Percentiles rank a stretch among this genome's conserved stretches.
Evolutionary conservation across 179 eudicot species (phyloP).

Genomic region (Spergularia azorica): DNA sequence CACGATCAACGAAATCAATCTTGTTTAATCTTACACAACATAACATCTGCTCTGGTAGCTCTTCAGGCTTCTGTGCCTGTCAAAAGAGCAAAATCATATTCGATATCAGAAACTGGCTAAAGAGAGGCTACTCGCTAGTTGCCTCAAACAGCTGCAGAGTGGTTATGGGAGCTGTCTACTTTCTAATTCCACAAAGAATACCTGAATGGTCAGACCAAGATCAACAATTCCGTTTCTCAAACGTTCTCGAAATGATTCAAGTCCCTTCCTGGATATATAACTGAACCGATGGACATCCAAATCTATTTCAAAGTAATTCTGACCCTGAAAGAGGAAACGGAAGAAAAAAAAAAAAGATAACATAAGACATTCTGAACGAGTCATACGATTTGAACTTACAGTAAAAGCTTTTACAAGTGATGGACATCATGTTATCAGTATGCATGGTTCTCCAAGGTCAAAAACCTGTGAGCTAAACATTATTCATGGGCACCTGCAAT

Average conservation of each 20-base stretch:
- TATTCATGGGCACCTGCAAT: too few species aligned
- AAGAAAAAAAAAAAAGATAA: not conserved
- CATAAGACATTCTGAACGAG: not conserved
- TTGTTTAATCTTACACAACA: conserved; percentile 69
- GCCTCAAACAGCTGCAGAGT: too few species aligned
- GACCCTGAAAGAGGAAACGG: conserved; percentile 52
- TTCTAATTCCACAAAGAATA: conserved; percentile 12
- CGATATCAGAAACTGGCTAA: not conserved
- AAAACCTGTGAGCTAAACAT: not conserved
- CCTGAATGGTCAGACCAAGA: conserved; percentile 92
- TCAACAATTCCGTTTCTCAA: conserved; percentile 62
- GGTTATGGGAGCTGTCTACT: too few species aligned
- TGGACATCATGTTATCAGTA: too few species aligned
- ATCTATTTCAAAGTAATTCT: conserved; percentile 93
- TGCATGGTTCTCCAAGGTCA: too few species aligned
- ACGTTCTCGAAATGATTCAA: conserved; percentile 82
- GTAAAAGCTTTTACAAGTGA: too few species aligned
- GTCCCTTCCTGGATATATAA: conserved; percentile 91
- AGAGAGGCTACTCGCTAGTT: too few species aligned
- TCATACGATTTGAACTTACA: too few species aligned
- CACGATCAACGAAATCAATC: conserved; percentile 69
- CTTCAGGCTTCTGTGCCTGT: conserved; percentile 92
- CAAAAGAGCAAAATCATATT: not conserved
- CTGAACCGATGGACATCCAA: conserved; percentile 91
- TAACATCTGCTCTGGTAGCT: conserved; percentile 64